These are phyloP conservation scores for Raddia guianensis DNA, from an alignment of 176 grass and related monocot genomes.

Conservation along the genomic window DNA sequence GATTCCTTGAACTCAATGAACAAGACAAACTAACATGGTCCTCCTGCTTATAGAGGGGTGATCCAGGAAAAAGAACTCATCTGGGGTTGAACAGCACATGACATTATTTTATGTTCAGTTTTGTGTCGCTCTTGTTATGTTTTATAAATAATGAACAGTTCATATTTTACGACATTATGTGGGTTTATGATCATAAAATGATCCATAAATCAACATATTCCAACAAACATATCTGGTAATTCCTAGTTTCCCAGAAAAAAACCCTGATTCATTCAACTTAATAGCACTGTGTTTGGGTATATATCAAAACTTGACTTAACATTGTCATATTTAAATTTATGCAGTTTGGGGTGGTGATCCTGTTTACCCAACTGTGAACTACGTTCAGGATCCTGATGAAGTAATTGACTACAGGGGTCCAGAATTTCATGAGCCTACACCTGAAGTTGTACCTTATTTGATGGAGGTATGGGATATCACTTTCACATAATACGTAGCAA, in stretches of 20 bases:
- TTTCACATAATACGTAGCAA: conserved; percentile 13
- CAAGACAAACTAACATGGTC: background rate
- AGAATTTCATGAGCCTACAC: conserved; percentile 90
- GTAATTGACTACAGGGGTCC: conserved; percentile 77
- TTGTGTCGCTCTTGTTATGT: background rate
- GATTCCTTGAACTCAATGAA: conserved; percentile 20
- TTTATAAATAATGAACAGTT: background rate
- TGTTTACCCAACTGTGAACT: conserved; percentile 98
- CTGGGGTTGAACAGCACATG: background rate
- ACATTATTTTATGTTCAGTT: background rate
- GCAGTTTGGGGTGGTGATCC: conserved; percentile 98
- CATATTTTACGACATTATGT: background rate
- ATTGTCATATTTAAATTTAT: conserved; percentile 38
- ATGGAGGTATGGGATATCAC: conserved; percentile 61
- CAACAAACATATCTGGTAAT: background rate
- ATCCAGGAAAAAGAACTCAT: background rate
- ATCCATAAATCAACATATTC: background rate
- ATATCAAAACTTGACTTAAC: conserved; percentile 29
- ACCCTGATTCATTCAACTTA: background rate
- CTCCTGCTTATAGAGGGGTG: conserved; percentile 9
- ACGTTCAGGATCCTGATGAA: conserved; percentile 85
- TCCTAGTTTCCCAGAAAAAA: background rate
- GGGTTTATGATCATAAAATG: background rate
- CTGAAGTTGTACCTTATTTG: conserved; percentile 77
- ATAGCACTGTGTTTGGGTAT: conserved; percentile 9